A percentile compares a stretch with the other conserved stretches of the same genome.
Evolutionary conservation across 2,329 filamentous ascomycete species (phyloP).

Genomic region (Claviceps citrina): DNA sequence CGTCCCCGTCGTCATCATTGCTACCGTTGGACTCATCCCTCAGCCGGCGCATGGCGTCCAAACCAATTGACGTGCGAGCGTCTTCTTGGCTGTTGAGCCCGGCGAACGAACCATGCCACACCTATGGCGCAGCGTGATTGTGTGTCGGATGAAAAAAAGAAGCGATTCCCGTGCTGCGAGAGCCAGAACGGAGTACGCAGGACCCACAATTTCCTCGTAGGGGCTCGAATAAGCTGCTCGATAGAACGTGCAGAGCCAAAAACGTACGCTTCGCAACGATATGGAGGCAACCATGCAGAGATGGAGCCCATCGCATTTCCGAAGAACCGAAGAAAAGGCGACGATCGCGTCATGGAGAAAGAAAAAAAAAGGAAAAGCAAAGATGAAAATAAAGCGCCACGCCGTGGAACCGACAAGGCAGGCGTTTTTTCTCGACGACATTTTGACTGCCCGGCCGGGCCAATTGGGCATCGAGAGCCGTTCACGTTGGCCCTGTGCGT

Average conservation of each 20-base stretch:
- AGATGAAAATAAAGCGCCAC: not conserved
- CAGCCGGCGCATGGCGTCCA: conserved; percentile 14
- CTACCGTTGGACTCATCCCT: conserved; percentile 14
- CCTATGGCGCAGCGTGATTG: not conserved
- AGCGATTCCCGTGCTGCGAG: no score
- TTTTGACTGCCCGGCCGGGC: not conserved
- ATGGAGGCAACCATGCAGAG: no score
- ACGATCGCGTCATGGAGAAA: not conserved
- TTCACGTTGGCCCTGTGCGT: not conserved
- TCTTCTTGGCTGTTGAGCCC: not conserved
- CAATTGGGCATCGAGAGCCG: not conserved
- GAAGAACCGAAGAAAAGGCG: no score
- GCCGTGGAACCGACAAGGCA: not conserved
- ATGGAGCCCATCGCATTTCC: no score
- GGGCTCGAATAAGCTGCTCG: no score
- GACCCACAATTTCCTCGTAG: no score
- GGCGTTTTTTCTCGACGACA: not conserved
- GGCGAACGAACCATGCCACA: not conserved
- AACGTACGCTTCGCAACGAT: no score
- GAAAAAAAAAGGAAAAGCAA: not conserved
- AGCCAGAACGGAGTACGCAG: no score
- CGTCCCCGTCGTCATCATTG: conserved; percentile 4
- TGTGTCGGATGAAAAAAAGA: not conserved
- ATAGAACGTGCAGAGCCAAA: no score
- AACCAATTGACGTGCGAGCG: not conserved